Evolutionary conservation across 768 basidiomycete species (phyloP).

Genomic region (Naganishia onofrii): DNA sequence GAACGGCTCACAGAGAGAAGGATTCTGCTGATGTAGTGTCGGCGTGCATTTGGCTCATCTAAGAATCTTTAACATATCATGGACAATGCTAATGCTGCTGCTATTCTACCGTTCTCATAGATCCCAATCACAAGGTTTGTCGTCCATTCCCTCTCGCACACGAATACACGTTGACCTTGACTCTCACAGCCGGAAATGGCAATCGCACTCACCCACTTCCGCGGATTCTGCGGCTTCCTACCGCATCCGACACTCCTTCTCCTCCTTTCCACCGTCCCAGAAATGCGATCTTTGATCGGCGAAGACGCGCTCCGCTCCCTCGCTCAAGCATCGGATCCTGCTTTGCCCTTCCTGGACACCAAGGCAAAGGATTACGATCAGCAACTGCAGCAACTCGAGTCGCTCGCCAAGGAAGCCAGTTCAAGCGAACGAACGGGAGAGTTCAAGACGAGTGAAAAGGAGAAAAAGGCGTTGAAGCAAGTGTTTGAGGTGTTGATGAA

Average conservation of each 20-base stretch:
- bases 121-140: slow-evolving; percentile 80
- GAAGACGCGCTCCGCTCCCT: slow-evolving; percentile 53
- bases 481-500: slow-evolving; percentile 86
- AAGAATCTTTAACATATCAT: slow-evolving; percentile 8
- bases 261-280: slow-evolving; percentile 68
- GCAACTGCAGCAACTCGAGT: background rate
- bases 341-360: slow-evolving; percentile 46
- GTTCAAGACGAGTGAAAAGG: slow-evolving; percentile 53
- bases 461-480: slow-evolving; percentile 65
- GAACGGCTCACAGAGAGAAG: too few relatives aligned
- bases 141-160: background rate
- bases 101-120: slow-evolving; percentile 49
- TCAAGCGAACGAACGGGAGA: background rate
- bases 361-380: slow-evolving; percentile 13
- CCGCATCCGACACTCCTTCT: slow-evolving; percentile 70
- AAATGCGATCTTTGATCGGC: slow-evolving; percentile 72
- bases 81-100: background rate
- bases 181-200: slow-evolving; percentile 79
- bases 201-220: slow-evolving; percentile 87
- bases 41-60: too few relatives aligned
- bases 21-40: too few relatives aligned
- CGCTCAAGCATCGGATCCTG: slow-evolving; percentile 58
- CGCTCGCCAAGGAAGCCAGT: slow-evolving; percentile 2
- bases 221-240: slow-evolving; percentile 87
- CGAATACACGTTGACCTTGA: background rate